phyloP scores from a whole-genome alignment of 2,329 filamentous ascomycete genomes.

The Colletotrichum cereale region DNA sequence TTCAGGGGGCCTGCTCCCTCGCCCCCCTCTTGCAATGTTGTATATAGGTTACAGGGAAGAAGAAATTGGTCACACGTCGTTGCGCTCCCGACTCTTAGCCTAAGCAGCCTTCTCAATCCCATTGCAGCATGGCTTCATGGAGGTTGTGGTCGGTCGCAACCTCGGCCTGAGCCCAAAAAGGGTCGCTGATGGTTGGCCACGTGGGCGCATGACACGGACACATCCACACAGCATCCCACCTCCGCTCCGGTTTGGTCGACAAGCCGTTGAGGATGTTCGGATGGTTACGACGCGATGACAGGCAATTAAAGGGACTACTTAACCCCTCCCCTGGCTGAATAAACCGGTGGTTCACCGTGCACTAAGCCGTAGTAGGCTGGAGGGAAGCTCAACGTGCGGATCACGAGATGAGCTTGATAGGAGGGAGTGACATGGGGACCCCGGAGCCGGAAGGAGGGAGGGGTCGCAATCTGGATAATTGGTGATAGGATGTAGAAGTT shows the following conservation, averaged over 20 bases:
- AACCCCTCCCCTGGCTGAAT: slow-evolving; percentile 9
- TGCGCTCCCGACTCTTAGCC: background rate
- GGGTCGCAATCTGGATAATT: background rate
- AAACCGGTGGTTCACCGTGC: background rate
- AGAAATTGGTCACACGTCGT: background rate
- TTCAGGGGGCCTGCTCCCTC: background rate
- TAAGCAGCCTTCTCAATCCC: background rate
- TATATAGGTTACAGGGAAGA: slow-evolving; percentile 18
- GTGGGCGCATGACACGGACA: slow-evolving; percentile 5
- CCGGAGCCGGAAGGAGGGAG: slow-evolving; percentile 16
- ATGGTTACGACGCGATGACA: background rate
- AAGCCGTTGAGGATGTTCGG: slow-evolving; percentile 9
- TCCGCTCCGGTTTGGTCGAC: slow-evolving; percentile 5
- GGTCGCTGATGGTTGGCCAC: slow-evolving; percentile 14
- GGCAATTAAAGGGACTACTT: slow-evolving; percentile 28
- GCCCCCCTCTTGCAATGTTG: background rate
- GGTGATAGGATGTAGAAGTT: background rate
- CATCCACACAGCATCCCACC: background rate
- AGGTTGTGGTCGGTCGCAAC: slow-evolving; percentile 8
- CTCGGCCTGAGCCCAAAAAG: slow-evolving; percentile 6
- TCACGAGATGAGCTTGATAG: background rate
- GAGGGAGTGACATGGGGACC: slow-evolving; percentile 12
- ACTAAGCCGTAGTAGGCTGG: slow-evolving; percentile 20
- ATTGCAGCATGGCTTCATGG: background rate
- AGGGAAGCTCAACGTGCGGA: background rate